These are phyloP conservation scores for Arabidopsis lyrata DNA, from an alignment of 441 rosid species.

Conservation along the genomic window DNA sequence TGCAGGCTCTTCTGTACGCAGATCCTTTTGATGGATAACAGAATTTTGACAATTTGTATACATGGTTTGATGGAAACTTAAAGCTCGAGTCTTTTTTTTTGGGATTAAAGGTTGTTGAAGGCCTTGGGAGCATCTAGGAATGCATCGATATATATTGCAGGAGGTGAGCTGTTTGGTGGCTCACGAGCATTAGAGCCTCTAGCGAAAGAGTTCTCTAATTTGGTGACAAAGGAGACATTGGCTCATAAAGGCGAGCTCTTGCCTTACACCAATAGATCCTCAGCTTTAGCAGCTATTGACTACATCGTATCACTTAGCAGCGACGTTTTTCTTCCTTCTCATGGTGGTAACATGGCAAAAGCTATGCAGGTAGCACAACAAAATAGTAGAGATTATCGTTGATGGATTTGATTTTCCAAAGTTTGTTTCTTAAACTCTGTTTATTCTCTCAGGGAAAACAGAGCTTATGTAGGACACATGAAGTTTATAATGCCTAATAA, in stretches of 20 bases:
- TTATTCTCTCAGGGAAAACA: constrained; percentile 60
- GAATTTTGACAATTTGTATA: background rate
- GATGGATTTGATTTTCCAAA: background rate
- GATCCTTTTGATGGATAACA: constrained; percentile 98
- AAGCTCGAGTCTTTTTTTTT: background rate
- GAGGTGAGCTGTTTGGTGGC: constrained; percentile 84
- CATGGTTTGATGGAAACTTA: constrained; percentile 3
- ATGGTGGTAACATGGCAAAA: constrained; percentile 88
- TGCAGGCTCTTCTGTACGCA: constrained; percentile 86
- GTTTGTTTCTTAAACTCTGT: background rate
- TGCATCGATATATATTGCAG: constrained; percentile 69
- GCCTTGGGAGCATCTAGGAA: constrained; percentile 68
- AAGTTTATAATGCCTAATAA: constrained; percentile 82
- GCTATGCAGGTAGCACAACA: constrained; percentile 62
- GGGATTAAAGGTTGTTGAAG: constrained; percentile 61
- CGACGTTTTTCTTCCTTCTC: constrained; percentile 77
- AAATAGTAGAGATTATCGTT: background rate
- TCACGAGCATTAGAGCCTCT: constrained; percentile 64
- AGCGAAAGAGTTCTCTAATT: constrained; percentile 55
- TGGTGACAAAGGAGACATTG: constrained; percentile 65
- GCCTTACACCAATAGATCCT: constrained; percentile 64
- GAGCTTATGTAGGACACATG: constrained; percentile 76
- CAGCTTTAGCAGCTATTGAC: constrained; percentile 82
- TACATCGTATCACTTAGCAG: constrained; percentile 75
- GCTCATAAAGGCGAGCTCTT: constrained; percentile 65